Conservation (phyloP, 768 basidiomycete species). For the Boletus coccyginus region DNA sequence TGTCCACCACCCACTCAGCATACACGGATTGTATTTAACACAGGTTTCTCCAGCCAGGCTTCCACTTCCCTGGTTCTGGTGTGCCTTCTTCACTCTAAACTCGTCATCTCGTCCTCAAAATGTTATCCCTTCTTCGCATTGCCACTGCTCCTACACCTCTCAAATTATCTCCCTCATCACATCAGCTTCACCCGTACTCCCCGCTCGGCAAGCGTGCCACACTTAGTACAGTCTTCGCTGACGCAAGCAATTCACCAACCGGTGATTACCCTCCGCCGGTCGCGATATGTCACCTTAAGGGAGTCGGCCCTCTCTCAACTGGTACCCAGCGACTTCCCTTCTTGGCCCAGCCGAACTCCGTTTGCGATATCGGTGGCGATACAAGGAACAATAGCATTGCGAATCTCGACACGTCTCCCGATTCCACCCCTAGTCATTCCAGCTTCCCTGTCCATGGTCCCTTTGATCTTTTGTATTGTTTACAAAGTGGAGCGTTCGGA, state of each 20-base stretch:
- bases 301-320: not conserved
- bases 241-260: not conserved
- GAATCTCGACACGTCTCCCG: not conserved
- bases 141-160: constrained; percentile 1
- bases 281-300: not conserved
- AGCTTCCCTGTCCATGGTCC: constrained; percentile 26
- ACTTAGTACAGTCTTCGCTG: not conserved
- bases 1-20: constrained; percentile 6
- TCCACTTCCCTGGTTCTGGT: not conserved
- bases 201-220: constrained; percentile 4
- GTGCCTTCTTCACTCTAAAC: not conserved
- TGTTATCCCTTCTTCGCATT: constrained; percentile 13
- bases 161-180: constrained; percentile 4
- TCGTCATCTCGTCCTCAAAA: not conserved
- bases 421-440: not conserved
- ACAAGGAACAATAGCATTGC: not conserved
- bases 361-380: not conserved
- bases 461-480: constrained; percentile 15
- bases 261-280: not conserved
- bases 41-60: not conserved
- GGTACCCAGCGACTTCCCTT: not conserved
- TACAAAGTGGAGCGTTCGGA: constrained; percentile 24
- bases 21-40: constrained; percentile 17
- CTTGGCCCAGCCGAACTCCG: not conserved
- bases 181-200: not conserved